Evolutionary conservation across 257 asterid species (phyloP).

Genomic region (Nyctanthes arbortristis): DNA sequence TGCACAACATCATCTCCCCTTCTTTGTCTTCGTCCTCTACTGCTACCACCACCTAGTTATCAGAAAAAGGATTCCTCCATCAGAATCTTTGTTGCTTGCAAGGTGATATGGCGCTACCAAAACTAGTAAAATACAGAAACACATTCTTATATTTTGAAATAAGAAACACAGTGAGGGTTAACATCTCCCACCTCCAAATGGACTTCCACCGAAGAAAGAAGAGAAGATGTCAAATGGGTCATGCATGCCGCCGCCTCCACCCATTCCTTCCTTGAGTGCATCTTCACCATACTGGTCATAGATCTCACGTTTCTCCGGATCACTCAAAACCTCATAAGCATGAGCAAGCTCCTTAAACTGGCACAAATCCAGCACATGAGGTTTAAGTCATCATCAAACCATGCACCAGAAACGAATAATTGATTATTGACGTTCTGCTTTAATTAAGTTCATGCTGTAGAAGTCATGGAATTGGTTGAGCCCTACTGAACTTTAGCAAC

Average conservation of each 20-base stretch:
- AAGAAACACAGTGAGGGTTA: background rate
- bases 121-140: background rate
- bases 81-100: background rate
- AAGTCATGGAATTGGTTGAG: background rate
- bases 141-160: background rate
- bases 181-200: conserved; percentile 53
- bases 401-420: background rate
- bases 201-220: conserved; percentile 58
- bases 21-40: conserved; percentile 70
- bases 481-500: background rate
- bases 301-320: conserved; percentile 72
- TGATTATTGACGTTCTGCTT: background rate
- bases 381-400: background rate
- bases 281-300: conserved; percentile 80
- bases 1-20: conserved; percentile 74
- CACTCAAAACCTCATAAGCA: conserved; percentile 73
- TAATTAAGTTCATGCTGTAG: background rate
- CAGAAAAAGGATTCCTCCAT: conserved; percentile 9
- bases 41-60: conserved; percentile 56
- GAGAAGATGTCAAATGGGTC: conserved; percentile 73
- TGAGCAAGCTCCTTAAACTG: conserved; percentile 85
- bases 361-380: background rate
- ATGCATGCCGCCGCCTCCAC: conserved; percentile 50
- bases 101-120: background rate
- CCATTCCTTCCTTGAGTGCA: conserved; percentile 83